Percentiles rank a stretch among this genome's conserved stretches.
These are phyloP conservation scores for Kodamaea alishanica DNA, from an alignment of 1,139 yeast species.

Conservation along the genomic window DNA sequence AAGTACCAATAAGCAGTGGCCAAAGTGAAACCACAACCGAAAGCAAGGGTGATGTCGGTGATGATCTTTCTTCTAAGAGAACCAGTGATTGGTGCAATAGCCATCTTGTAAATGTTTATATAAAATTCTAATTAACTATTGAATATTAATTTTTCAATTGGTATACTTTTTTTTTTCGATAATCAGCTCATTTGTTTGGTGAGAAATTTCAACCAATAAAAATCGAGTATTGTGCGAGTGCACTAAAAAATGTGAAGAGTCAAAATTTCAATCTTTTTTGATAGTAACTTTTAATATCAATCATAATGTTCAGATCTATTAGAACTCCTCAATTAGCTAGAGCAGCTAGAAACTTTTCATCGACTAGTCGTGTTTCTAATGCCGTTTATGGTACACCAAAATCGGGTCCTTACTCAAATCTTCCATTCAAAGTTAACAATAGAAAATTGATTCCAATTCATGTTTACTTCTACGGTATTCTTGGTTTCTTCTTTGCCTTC, in stretches of 20 bases:
- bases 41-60: constrained; percentile 74
- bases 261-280: not conserved
- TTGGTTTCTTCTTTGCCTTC: constrained; percentile 55
- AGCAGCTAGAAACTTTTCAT: constrained; percentile 35
- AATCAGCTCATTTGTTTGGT: constrained; percentile 19
- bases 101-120: constrained; percentile 40
- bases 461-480: constrained; percentile 74
- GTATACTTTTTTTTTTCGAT: constrained; percentile 4
- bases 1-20: constrained; percentile 69
- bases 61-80: constrained; percentile 77
- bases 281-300: not conserved
- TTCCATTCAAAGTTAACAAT: constrained; percentile 91
- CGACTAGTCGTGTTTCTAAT: constrained; percentile 31
- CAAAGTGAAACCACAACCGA: constrained; percentile 40
- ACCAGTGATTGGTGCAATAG: constrained; percentile 89
- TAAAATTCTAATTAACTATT: not conserved
- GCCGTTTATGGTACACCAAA: constrained; percentile 47
- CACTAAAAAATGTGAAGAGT: not conserved
- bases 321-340: constrained; percentile 21
- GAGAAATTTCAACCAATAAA: constrained; percentile 13
- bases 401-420: constrained; percentile 85
- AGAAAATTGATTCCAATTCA: constrained; percentile 81
- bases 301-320: constrained; percentile 14
- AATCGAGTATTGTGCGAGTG: constrained; percentile 4
- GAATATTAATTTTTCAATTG: not conserved